Conservation (phyloP, 768 basidiomycete genomes). For the Sarcomyxa edulis region DNA sequence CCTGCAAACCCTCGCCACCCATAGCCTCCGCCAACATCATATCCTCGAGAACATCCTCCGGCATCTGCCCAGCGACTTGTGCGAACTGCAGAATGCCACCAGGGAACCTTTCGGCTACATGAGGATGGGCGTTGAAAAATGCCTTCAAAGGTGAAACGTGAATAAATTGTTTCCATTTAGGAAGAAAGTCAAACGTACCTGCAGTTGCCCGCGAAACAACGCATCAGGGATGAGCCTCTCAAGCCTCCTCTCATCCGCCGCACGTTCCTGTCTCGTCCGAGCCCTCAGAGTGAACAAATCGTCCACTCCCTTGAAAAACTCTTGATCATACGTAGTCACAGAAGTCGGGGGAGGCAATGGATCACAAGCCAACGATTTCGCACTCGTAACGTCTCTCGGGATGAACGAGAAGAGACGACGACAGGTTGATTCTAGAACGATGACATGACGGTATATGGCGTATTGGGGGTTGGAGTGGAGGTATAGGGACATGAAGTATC, state of each 20-base stretch:
- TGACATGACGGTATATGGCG: conserved; percentile 69
- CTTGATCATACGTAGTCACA: conserved; percentile 57
- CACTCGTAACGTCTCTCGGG: conserved; percentile 47
- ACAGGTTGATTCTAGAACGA: conserved; percentile 65
- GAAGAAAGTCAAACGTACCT: conserved; percentile 26
- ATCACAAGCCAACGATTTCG: conserved; percentile 70
- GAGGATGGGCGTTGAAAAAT: conserved; percentile 53
- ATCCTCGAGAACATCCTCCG: conserved; percentile 56
- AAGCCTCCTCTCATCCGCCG: conserved; percentile 43
- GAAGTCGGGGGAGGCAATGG: conserved; percentile 73
- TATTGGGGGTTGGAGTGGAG: conserved; percentile 32
- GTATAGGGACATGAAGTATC: conserved; percentile 35
- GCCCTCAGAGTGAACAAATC: conserved; percentile 37
- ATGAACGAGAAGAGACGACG: conserved; percentile 66
- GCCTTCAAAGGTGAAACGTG: conserved; percentile 21
- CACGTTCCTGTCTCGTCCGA: conserved; percentile 37
- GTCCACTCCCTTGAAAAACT: conserved; percentile 69
- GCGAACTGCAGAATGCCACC: conserved; percentile 64
- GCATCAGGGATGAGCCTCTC: conserved; percentile 56
- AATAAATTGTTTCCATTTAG: neutral
- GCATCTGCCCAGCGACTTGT: conserved; percentile 46
- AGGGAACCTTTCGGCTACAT: conserved; percentile 51
- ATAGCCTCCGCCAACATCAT: conserved; percentile 45
- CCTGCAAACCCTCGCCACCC: conserved; percentile 25
- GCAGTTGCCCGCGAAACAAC: conserved; percentile 50